Conservation (phyloP, 495 filamentous ascomycete species). For the Podospora pseudopauciseta region DNA sequence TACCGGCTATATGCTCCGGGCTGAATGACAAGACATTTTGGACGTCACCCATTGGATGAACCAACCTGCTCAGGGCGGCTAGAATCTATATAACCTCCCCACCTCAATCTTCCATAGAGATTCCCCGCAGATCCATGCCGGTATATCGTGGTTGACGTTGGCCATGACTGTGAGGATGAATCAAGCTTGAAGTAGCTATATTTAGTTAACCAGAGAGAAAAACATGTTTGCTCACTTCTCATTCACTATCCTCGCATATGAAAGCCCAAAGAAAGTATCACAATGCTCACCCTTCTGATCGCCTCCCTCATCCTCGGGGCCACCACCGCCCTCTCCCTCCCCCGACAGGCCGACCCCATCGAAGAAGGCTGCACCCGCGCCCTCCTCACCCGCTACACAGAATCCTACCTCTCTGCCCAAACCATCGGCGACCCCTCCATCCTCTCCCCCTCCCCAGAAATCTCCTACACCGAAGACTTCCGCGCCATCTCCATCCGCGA, state of each 20-base stretch:
- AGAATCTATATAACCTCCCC: background rate
- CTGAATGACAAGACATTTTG: background rate
- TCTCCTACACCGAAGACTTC: conserved; percentile 40
- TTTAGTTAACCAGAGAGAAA: background rate
- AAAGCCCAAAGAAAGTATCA: background rate
- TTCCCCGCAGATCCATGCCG: background rate
- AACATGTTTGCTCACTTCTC: too few species aligned
- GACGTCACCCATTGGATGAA: background rate
- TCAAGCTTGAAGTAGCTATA: background rate
- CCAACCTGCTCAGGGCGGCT: background rate
- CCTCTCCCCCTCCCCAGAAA: background rate
- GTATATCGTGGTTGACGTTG: background rate
- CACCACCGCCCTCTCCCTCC: background rate
- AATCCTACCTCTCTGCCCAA: conserved; percentile 7
- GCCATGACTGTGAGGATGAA: background rate
- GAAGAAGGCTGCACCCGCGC: conserved; percentile 7
- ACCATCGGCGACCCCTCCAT: conserved; percentile 1
- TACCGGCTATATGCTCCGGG: background rate
- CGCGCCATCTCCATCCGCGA: conserved; percentile 35
- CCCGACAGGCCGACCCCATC: background rate
- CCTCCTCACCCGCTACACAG: background rate
- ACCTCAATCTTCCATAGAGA: background rate
- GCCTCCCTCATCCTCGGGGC: background rate
- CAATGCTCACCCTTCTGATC: background rate
- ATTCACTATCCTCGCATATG: background rate